Base-by-base conservation (phyloP, 371 early-diverging fungal genomes). In the Nematocida major region DNA sequence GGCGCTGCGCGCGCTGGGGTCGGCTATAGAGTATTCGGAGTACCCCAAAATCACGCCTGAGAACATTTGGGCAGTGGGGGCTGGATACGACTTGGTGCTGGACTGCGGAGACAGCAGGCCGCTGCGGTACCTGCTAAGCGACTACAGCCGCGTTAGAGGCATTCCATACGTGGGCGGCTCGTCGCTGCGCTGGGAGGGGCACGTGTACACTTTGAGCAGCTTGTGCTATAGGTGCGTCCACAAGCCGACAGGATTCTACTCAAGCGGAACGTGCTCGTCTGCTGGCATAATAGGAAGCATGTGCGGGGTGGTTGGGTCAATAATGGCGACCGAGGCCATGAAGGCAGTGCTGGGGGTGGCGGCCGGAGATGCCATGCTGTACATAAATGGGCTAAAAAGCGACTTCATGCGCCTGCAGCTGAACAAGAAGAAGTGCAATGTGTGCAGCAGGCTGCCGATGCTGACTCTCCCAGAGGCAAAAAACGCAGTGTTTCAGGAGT, bases 221-320 rank as follows among this genome's bases (percentile, higher is more conserved):
- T 93, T 95, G 11, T 98, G 99, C 86, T 98, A 95, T 82, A 88
- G 99, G 50, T 98, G 99, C 82, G 81, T 98, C 54, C 95, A 92
- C 84, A 95, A 96, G 2, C 40, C 62, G 32, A 49, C 48, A n/a
- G 79, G 76, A 34, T 87, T 80, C 18, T 93, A 91, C 18, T 92
- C 94, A 5, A 28, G 47, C 5, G 91, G 93, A 3, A 91, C 88
- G 81, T 98, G 99, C 84, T 87, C 89, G 13, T 93, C 93, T 79
- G 91, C 90, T n/a, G 99, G 99, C n/a, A 95, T 98, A 5, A 83
- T 96, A 45, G 99, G 99, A 40, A 90, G 90, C 43, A 80, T 86
- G 80, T 84, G 82, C 59, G 98, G 98, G 4, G 85, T 94, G 36
- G 90, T 98, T 76, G 98, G 98, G 28, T 90, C 88, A 36, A 79